A percentile compares a stretch with the other conserved stretches of the same genome.
phyloP scores from a whole-genome alignment of 768 basidiomycete species.

The Scleroderma citrinum region DNA sequence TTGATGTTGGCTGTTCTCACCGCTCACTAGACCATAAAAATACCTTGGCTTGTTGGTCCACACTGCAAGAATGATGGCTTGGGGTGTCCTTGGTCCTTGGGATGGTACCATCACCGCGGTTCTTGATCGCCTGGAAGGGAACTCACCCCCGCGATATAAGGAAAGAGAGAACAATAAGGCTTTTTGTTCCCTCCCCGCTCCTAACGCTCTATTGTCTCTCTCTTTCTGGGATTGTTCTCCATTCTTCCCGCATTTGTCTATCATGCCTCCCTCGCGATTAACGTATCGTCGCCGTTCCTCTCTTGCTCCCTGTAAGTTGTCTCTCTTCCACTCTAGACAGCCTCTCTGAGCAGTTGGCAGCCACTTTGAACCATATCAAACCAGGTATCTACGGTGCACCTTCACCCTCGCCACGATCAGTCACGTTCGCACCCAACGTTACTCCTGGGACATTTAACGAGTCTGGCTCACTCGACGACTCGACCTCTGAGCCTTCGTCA shows the following conservation, averaged over 20 bases:
- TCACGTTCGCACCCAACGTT: slow-evolving; percentile 61
- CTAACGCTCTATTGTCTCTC: slow-evolving; percentile 16
- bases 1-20: background rate
- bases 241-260: slow-evolving; percentile 6
- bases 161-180: slow-evolving; percentile 20
- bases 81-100: background rate
- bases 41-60: background rate
- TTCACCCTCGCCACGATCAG: slow-evolving; percentile 38
- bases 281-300: slow-evolving; percentile 39
- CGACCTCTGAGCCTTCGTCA: slow-evolving; percentile 21
- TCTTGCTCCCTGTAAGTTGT: slow-evolving; percentile 19
- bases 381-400: slow-evolving; percentile 46
- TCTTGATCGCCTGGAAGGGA: background rate
- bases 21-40: background rate
- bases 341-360: background rate
- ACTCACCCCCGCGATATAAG: slow-evolving; percentile 22
- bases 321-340: background rate
- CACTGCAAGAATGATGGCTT: background rate
- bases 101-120: background rate
- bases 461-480: slow-evolving; percentile 17
- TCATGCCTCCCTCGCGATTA: slow-evolving; percentile 32
- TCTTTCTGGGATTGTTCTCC: slow-evolving; percentile 8
- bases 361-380: slow-evolving; percentile 38
- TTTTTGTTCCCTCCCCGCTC: slow-evolving; percentile 11
- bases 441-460: slow-evolving; percentile 48